Evolutionary conservation across 345 rosid species (phyloP).

Genomic region (Euphorbia lathyris): DNA sequence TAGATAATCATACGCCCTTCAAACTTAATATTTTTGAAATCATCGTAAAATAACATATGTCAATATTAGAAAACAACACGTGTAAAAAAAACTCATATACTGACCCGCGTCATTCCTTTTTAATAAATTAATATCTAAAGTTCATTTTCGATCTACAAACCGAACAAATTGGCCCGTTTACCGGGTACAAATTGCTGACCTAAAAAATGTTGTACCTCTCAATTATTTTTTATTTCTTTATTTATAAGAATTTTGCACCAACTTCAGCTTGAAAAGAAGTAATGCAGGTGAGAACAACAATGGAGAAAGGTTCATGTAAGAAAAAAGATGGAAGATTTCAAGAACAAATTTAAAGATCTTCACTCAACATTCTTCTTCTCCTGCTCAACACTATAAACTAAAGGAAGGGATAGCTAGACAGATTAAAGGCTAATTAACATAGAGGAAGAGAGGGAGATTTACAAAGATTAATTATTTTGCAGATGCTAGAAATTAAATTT

Average conservation of each 20-base stretch:
- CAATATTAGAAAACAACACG: no score
- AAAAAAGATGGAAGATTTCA: slow-evolving; percentile 7
- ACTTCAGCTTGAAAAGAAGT: slow-evolving; percentile 53
- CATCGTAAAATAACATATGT: no score
- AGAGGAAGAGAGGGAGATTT: slow-evolving; percentile 9
- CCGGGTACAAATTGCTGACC: no score
- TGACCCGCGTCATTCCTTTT: no score
- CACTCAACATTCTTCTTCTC: not conserved
- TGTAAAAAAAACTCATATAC: no score
- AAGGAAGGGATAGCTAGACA: not conserved
- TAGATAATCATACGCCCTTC: no score
- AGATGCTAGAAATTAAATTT: slow-evolving; percentile 8
- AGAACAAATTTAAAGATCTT: not conserved
- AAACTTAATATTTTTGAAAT: no score
- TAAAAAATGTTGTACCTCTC: no score
- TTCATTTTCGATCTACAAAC: no score
- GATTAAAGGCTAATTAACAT: slow-evolving; percentile 19
- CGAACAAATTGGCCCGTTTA: no score
- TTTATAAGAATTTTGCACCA: slow-evolving; percentile 34
- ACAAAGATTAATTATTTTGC: not conserved
- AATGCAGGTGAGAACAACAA: slow-evolving; percentile 92
- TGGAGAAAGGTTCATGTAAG: slow-evolving; percentile 50
- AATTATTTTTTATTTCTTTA: not conserved
- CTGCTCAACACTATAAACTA: not conserved
- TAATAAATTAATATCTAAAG: no score